Base-by-base conservation (phyloP, 208 protist species). In the Acanthamoeba pearcei region DNA sequence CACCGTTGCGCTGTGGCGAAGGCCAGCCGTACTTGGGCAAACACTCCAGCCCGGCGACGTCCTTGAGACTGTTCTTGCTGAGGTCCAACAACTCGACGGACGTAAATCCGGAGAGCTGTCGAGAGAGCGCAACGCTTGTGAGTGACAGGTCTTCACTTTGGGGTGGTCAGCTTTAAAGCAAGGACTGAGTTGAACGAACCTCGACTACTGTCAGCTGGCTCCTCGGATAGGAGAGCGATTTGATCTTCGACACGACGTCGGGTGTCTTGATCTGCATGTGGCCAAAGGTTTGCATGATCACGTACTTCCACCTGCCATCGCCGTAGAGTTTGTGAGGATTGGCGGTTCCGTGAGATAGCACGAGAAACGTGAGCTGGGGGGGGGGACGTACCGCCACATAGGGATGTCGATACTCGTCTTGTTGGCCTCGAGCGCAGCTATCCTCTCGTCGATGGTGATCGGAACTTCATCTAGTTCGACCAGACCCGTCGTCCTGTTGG, bases 391-490 rank as follows among this genome's bases (percentile, higher is more conserved):
- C 86, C 86, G 32, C 62, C 62, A 70, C 35, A 76, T 92, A 12
- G n/a, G 38, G 66, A 92, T 92, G 62, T 92, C 64, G 66, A 92
- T 76, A 62, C 55, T 94, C 13, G 46, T 85, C n/a, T 94, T 83
- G 90, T 85, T 62, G 35, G 46, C 66, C 15, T 32, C 35, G 5
- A 94, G 72, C 29, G 90, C 90, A 19, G 27, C 68, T 46, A 94
- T 78, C 29, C 70, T 10, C 35, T 94, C 90, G 68, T 94, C 90
- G 46, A 94, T 94, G 49, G 90, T 94, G 53, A 94, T 94, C 3
- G 64, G 70, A 22, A 85, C 68, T 19, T 83, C 90, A 70, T 94
- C 90, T 9, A 94, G 70, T 27, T 94, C 90, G 29, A 83, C 68
- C 68, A 94, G 32, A 46, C 90, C 90, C 17, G 90, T 83, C n/a